Percentiles rank a stretch among this genome's conserved stretches.
Evolutionary conservation across 768 basidiomycete genomes (phyloP).

Genomic region (Daedaleopsis nitida): DNA sequence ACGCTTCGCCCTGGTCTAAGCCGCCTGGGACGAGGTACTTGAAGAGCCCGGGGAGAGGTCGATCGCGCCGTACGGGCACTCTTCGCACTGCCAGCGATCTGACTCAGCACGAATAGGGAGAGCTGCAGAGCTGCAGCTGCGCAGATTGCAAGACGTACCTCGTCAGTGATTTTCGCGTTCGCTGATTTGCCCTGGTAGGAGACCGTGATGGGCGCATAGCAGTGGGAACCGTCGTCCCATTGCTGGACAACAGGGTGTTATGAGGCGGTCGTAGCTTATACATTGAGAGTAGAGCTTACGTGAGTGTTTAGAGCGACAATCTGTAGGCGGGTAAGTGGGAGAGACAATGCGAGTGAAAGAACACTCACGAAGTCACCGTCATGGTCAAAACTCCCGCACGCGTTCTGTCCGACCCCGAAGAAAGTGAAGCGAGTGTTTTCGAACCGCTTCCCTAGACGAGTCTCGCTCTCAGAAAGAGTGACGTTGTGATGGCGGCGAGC

Average conservation of each 20-base stretch:
- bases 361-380: conserved; percentile 21
- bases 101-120: too few relatives aligned
- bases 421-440: conserved; percentile 21
- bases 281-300: conserved; percentile 15
- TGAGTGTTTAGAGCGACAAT: conserved; percentile 50
- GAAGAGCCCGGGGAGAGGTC: conserved; percentile 63
- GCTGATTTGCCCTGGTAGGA: conserved; percentile 56
- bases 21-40: conserved; percentile 43
- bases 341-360: background rate
- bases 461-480: conserved; percentile 1
- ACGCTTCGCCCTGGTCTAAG: conserved; percentile 48
- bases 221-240: conserved; percentile 53
- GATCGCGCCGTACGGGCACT: conserved; percentile 60
- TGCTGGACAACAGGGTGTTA: conserved; percentile 41
- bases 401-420: conserved; percentile 18
- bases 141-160: conserved; percentile 42
- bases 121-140: too few relatives aligned
- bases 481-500: conserved; percentile 10
- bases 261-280: too few relatives aligned
- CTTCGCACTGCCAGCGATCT: conserved; percentile 72
- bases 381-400: conserved; percentile 20
- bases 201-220: conserved; percentile 65
- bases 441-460: conserved; percentile 14
- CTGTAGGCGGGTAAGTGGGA: conserved; percentile 32
- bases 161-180: conserved; percentile 61